A percentile compares a stretch with the other conserved stretches of the same genome.
These are phyloP conservation scores for Phellopilus nigrolimitatus DNA, from an alignment of 1,284 basidiomycete genomes.

Conservation along the genomic window DNA sequence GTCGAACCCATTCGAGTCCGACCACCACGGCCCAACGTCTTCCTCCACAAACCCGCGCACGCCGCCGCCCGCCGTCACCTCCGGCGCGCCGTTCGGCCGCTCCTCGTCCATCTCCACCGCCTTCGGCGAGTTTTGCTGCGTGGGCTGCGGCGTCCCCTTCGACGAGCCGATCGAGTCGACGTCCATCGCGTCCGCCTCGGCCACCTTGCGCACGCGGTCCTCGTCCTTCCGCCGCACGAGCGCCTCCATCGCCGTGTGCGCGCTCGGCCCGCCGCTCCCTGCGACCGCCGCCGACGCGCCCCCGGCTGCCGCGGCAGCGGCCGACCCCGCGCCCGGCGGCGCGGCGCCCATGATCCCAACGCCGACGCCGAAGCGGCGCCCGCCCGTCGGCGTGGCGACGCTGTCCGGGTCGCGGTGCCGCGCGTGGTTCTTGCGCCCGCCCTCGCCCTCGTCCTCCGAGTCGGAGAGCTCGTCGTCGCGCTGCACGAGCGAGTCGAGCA, in stretches of 20 bases:
- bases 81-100: not conserved
- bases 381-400: constrained; percentile 27
- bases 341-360: constrained; percentile 65
- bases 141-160: not conserved
- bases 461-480: constrained; percentile 78
- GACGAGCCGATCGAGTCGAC: constrained; percentile 1
- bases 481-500: constrained; percentile 70
- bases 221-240: constrained; percentile 10
- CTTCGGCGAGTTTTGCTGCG: not conserved
- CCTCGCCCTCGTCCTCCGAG: constrained; percentile 85
- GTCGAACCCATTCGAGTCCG: too few species aligned
- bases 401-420: constrained; percentile 51
- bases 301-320: constrained; percentile 38
- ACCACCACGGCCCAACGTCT: too few species aligned
- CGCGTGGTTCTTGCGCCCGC: constrained; percentile 63
- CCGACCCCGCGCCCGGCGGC: constrained; percentile 52
- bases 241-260: constrained; percentile 14
- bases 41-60: too few species aligned
- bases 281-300: constrained; percentile 16
- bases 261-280: constrained; percentile 19
- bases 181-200: constrained; percentile 7
- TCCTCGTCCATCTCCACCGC: constrained; percentile 3
- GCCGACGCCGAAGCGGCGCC: constrained; percentile 61
- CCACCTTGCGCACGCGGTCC: not conserved
- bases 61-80: too few species aligned